Evolutionary conservation across 805 yeast genomes (phyloP).

Genomic region (Kodamaea fukazawae): DNA sequence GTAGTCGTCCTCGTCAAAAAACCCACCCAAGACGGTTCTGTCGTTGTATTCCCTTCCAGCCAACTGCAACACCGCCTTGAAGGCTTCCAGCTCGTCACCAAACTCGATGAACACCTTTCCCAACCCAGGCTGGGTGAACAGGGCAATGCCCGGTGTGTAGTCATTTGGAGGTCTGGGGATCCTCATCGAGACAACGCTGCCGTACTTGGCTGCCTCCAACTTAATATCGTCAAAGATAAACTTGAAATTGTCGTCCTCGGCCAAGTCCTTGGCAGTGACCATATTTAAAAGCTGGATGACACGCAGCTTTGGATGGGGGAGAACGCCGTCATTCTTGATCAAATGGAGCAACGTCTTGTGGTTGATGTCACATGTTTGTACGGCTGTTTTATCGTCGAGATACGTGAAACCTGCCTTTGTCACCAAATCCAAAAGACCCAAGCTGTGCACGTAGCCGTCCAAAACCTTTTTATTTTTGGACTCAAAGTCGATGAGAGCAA

Average conservation of each 20-base stretch:
- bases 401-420: slow-evolving; percentile 33
- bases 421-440: slow-evolving; percentile 16
- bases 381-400: slow-evolving; percentile 25
- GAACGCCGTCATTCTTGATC: slow-evolving; percentile 35
- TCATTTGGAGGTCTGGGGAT: slow-evolving; percentile 62
- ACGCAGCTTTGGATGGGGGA: slow-evolving; percentile 40
- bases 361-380: slow-evolving; percentile 37
- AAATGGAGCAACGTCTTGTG: slow-evolving; percentile 36
- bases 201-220: slow-evolving; percentile 48
- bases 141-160: slow-evolving; percentile 40
- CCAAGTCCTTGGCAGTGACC: slow-evolving; percentile 61
- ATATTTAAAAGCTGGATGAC: slow-evolving; percentile 68
- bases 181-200: slow-evolving; percentile 50
- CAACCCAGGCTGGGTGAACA: slow-evolving; percentile 49
- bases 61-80: slow-evolving; percentile 53
- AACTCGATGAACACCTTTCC: slow-evolving; percentile 76
- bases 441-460: slow-evolving; percentile 11
- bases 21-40: slow-evolving; percentile 65
- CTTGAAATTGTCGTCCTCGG: slow-evolving; percentile 45
- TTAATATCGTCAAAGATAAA: slow-evolving; percentile 53
- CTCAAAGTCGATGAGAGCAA: slow-evolving; percentile 48
- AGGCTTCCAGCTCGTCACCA: slow-evolving; percentile 48
- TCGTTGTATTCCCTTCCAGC: slow-evolving; percentile 69
- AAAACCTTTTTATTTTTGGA: slow-evolving; percentile 18
- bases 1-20: slow-evolving; percentile 58